Percentiles rank a stretch among this genome's conserved stretches.
Evolutionary conservation across 2,329 filamentous ascomycete species (phyloP).

Genomic region (Talaromyces piceae): DNA sequence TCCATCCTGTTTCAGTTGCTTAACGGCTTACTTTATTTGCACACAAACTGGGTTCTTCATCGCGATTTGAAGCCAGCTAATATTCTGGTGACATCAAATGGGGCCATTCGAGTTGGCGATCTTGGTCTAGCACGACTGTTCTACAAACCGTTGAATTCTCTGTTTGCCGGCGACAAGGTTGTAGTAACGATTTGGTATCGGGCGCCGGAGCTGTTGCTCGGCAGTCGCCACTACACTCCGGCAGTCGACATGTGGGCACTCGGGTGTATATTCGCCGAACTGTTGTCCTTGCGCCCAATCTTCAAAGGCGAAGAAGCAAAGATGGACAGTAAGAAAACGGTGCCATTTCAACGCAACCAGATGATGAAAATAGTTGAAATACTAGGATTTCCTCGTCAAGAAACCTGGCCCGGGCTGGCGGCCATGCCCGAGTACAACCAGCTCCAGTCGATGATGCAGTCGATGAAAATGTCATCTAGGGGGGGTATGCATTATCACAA

Average conservation of each 20-base stretch:
- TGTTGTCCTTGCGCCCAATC: constrained; percentile 82
- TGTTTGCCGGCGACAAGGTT: constrained; percentile 93
- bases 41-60: constrained; percentile 95
- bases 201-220: constrained; percentile 85
- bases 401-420: constrained; percentile 76
- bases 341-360: constrained; percentile 94
- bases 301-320: constrained; percentile 99
- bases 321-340: constrained; percentile 96
- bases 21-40: constrained; percentile 89
- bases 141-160: constrained; percentile 82
- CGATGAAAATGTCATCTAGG: constrained; percentile 27
- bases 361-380: constrained; percentile 99
- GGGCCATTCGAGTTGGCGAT: constrained; percentile 91
- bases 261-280: constrained; percentile 94
- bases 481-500: constrained; percentile 44
- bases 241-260: constrained; percentile 97
- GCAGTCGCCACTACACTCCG: constrained; percentile 91
- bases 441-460: constrained; percentile 44
- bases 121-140: constrained; percentile 86
- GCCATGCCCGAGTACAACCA: constrained; percentile 83
- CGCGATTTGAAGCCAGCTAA: constrained; percentile 96
- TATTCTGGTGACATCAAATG: constrained; percentile 90
- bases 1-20: constrained; percentile 94
- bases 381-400: constrained; percentile 80
- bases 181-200: constrained; percentile 99